These are phyloP conservation scores for Silybum marianum DNA, from an alignment of 129 eudicot species.

Conservation along the genomic window DNA sequence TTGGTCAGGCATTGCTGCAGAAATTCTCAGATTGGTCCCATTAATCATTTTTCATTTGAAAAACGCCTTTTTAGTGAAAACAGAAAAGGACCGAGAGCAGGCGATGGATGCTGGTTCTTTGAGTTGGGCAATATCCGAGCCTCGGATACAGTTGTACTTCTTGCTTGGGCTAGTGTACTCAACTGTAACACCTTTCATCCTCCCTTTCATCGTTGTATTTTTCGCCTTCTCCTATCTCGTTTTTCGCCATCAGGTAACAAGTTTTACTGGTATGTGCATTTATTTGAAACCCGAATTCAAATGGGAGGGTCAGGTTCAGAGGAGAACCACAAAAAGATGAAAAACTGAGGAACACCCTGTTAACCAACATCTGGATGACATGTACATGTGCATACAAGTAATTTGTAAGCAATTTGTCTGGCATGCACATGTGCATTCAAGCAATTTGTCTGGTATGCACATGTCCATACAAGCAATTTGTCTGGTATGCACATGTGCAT, in stretches of 20 bases:
- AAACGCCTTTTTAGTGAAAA: conserved; percentile 78
- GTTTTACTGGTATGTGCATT: background rate
- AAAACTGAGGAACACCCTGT: no score
- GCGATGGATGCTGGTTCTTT: conserved; percentile 89
- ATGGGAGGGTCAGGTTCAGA: background rate
- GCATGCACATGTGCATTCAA: no score
- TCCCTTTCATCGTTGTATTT: conserved; percentile 82
- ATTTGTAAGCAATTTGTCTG: no score
- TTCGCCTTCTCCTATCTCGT: conserved; percentile 80
- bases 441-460: no score
- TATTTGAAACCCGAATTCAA: conserved; percentile 2
- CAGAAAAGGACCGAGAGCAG: conserved; percentile 78
- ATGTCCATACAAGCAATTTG: no score
- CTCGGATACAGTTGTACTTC: conserved; percentile 83
- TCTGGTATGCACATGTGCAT: no score
- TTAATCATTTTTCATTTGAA: conserved; percentile 65
- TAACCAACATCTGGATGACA: no score
- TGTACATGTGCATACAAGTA: no score
- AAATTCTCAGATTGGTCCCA: conserved; percentile 75
- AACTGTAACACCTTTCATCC: conserved; percentile 70
- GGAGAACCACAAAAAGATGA: no score
- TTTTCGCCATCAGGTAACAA: conserved; percentile 88
- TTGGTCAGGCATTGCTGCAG: conserved; percentile 94
- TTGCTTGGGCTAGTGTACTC: conserved; percentile 81
- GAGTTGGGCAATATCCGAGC: conserved; percentile 60